Evolutionary conservation across 176 grass and related monocot genomes (phyloP), one percentile per base, ranked within the genome.

Genomic region (Pharus latifolius): DNA sequence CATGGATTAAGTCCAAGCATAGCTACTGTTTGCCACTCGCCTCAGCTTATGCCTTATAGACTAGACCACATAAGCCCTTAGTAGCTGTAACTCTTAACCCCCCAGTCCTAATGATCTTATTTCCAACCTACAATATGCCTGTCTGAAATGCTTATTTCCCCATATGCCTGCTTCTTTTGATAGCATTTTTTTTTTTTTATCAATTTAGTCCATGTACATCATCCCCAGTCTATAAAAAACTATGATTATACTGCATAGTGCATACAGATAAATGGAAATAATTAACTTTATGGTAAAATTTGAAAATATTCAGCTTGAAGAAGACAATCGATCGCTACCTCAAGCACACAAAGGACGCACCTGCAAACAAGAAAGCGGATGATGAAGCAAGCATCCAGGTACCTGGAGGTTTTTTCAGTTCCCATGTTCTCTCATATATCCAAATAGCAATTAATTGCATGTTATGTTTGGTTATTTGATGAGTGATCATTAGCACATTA

Each of bases 281-380:
- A 34, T 50, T 49, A 35, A 28, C 24, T 45, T 77, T 68, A 3
- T 65, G 10, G 13, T 82, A 56, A 64, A 3, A 57, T 63, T 20
- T 40, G n/a, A 5, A 63, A 67, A 46, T n/a, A 32, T 20, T 11
- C 75, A 97, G 94, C 45, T 71, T 92, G 78, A 83, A 80, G 62
- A 78, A 78, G 41, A 92, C 94, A 20, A 90, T 97, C 62, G 78
- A 90, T 70, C 83, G 89, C 27, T 97, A 97, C 50, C 46, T 70
- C 18, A 70, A 40, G 24, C 89, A 92, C 30, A 53, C 66, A 19
- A 78, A 78, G 65, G 77, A 42, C 38, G 49, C 26, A 50, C 9
- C 13, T 56, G 19, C 33, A 54, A 81, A 23, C 51, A 49, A 44
- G 28, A 82, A 56, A 78, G 63, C n/a, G n/a, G n/a, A n/a, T 49